phyloP scores from a whole-genome alignment of 169 alveolate genomes.

The Eimeria sp. region DNA sequence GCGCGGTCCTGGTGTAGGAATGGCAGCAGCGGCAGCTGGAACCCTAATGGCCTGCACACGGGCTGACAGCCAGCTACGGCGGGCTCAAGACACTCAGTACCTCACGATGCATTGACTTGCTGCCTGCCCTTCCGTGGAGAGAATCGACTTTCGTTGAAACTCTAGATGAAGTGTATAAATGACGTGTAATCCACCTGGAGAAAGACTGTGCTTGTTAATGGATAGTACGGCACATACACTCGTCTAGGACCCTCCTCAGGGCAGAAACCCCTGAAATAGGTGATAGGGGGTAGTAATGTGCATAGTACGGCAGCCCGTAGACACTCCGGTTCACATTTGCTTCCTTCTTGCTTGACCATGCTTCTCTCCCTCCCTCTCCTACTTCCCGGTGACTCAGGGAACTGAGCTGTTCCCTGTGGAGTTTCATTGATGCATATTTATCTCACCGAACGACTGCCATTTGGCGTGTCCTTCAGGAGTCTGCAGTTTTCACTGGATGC shows the following conservation, averaged over 20 bases:
- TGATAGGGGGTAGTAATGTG: neutral
- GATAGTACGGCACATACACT: too few relatives aligned
- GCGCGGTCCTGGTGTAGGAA: neutral
- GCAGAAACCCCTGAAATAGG: neutral
- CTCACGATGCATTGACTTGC: neutral
- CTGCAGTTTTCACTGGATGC: neutral
- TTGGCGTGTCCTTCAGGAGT: neutral
- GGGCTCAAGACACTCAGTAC: too few relatives aligned
- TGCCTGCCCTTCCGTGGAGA: neutral
- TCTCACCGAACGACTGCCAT: neutral
- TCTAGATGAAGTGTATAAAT: neutral
- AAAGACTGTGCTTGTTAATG: too few relatives aligned
- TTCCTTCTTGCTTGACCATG: too few relatives aligned
- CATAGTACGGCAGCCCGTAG: neutral
- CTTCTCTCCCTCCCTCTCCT: too few relatives aligned
- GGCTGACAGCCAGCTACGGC: neutral
- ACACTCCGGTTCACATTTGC: neutral
- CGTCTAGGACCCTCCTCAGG: neutral
- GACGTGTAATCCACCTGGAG: too few relatives aligned
- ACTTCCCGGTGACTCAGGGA: neutral
- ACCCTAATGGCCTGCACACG: neutral
- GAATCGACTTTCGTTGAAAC: neutral
- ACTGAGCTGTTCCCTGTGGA: neutral
- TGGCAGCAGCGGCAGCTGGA: neutral
- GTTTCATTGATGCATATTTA: neutral